Percentiles rank a stretch among this genome's conserved stretches.
These are phyloP conservation scores for Podaxis sp. DNA, from an alignment of 768 basidiomycete genomes.

Conservation along the genomic window DNA sequence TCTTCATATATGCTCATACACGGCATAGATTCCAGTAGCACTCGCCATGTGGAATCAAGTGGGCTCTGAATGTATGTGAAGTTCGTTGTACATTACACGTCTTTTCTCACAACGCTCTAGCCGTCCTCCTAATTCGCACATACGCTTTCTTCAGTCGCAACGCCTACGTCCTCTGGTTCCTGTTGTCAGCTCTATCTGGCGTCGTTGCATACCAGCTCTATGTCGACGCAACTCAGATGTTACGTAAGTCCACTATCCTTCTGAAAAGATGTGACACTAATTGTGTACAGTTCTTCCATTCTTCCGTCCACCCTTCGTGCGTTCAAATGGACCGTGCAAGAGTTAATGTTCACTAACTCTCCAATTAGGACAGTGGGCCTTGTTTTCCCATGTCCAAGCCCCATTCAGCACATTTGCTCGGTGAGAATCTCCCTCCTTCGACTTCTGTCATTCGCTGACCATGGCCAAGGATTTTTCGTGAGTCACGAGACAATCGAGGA, in stretches of 20 bases:
- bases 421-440: constrained; percentile 36
- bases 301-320: constrained; percentile 60
- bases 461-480: constrained; percentile 54
- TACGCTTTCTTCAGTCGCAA: constrained; percentile 88
- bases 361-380: constrained; percentile 52
- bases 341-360: neutral
- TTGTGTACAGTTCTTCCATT: constrained; percentile 57
- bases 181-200: constrained; percentile 66
- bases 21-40: constrained; percentile 68
- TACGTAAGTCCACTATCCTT: constrained; percentile 43
- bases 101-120: constrained; percentile 34
- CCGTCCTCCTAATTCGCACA: constrained; percentile 79
- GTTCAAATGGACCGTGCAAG: constrained; percentile 19
- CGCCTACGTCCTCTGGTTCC: constrained; percentile 58
- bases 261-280: constrained; percentile 9
- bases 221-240: constrained; percentile 77
- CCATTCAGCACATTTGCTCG: constrained; percentile 79
- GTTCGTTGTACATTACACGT: constrained; percentile 16
- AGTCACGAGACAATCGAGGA: constrained; percentile 24
- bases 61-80: constrained; percentile 65
- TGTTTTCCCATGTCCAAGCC: constrained; percentile 83
- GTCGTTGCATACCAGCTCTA: constrained; percentile 82
- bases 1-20: constrained; percentile 11
- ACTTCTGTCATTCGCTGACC: constrained; percentile 17
- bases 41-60: constrained; percentile 90